Evolutionary conservation across 352 stramenopile species (phyloP), one percentile per base, ranked within the genome.

Genomic region (Peronosclerospora sorghi): DNA sequence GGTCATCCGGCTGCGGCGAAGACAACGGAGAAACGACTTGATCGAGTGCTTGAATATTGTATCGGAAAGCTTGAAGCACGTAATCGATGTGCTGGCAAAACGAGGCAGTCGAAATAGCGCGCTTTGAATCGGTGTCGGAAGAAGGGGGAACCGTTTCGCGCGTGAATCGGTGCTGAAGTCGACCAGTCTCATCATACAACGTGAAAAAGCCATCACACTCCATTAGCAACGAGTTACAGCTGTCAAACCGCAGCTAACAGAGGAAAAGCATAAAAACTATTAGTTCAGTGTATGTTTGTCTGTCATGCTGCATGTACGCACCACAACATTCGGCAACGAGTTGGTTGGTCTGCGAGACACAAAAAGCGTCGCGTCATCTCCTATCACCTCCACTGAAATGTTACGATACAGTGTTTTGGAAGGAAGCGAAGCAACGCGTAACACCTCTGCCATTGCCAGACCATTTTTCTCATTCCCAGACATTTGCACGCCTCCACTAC

Each of bases 141-240:
- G 52, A 15, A 10, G 68, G 65, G 14, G 75, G 75, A 27, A 83
- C 65, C 9, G 73, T 81, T 37, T 85, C 65, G 27, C 56, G 47
- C 13, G 72, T 83, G 51, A 87, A 87, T 27, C 73, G 69, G 35
- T 81, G 65, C 17, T 51, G 30, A 35, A 54, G 46, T 13, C 18
- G 30, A 14, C 68, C 69, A 4, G 21, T 18, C 8, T 59, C 34
- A 21, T 65, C 53, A 12, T 68, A 76, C 54, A 54, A 70, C 3
- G 53, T 63, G 46, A 81, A 84, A 49, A 79, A 84, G 0, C 58
- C 54, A 32, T 68, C 56, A 20, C 42, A 35, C 4, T 39, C 58
- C 0, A 44, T 52, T 34, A 70, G 35, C 12, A 70, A 8, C 1
- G 48, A 61, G 0, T 20, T 29, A 26, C 56, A 29, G 8, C 23